Base-by-base conservation (phyloP, 805 yeast genomes). In the Suhomyces sp. region DNA sequence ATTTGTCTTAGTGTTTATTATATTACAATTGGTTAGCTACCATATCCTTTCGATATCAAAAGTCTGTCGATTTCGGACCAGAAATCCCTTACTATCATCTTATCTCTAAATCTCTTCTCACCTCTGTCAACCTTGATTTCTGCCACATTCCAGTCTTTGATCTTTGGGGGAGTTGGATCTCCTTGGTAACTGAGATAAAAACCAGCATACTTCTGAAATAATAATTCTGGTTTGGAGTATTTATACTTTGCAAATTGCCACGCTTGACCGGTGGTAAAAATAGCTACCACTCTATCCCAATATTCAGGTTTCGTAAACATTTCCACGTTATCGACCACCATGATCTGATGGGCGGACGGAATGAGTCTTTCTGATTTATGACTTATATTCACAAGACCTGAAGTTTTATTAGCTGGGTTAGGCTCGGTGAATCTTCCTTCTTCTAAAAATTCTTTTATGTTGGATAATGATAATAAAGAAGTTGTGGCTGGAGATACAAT, bases 261-360 rank as follows among this genome's bases (percentile, higher is more conserved):
- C 36, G 81, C 72, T 65, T 93, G 98, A 9, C 99, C 99, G 8
- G 97, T 91, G 12, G 96, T 91, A 65, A 93, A 83, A 24, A 93
- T 85, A 0, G 95, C 97, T 31, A 91, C 86, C 1, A 93, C 97
- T 40, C 98, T 76, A 54, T 88, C 95, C 99, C 99, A 93, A 63
- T 93, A 88, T 58, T 93, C 98, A 3, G 96, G 95, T 56, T 90
- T 91, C 16, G 85, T 81, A 47, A 68, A 68, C 62, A 81, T 76
- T 35, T 88, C 95, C 4, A 88, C 88, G 38, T 86, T 84, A 55
- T 87, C 95, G 20, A 90, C 97, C 36, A 93, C 83, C 48, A 88
- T 70, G 50, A 86, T 83, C 28, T 78, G 74, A 33, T 81, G 68
- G 15, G 72, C 76, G 11, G 84, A 78, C 4, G 64, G 40, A 12